Evolutionary conservation across 805 yeast species (phyloP).

Genomic region (Wickerhamiella siamensis): DNA sequence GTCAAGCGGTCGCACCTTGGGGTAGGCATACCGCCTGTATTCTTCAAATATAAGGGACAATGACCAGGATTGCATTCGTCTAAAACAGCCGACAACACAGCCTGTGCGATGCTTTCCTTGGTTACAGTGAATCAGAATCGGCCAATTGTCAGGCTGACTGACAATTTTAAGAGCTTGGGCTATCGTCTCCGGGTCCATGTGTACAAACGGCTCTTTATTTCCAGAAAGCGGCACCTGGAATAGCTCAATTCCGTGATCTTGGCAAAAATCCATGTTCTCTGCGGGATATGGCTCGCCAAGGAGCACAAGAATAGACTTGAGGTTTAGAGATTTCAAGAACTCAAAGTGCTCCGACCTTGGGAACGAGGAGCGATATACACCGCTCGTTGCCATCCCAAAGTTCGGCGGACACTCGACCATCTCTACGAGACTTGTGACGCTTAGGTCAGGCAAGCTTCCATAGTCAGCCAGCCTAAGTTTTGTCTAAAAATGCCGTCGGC

Average conservation of each 20-base stretch:
- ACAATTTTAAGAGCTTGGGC: constrained; percentile 72
- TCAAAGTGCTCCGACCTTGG: constrained; percentile 74
- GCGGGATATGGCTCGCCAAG: constrained; percentile 87
- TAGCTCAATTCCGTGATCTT: constrained; percentile 45
- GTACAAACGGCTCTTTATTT: constrained; percentile 41
- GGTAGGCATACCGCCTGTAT: constrained; percentile 84
- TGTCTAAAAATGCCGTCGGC: too few relatives aligned
- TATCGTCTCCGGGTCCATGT: constrained; percentile 44
- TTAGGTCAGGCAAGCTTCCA: too few relatives aligned
- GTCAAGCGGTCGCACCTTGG: constrained; percentile 89
- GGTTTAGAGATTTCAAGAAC: constrained; percentile 44
- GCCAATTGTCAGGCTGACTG: constrained; percentile 76
- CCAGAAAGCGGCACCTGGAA: constrained; percentile 91
- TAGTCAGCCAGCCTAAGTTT: too few relatives aligned
- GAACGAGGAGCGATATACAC: constrained; percentile 76
- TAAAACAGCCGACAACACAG: constrained; percentile 81
- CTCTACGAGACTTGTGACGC: not conserved
- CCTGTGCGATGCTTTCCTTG: constrained; percentile 96
- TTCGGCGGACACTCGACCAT: constrained; percentile 53
- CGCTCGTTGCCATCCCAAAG: constrained; percentile 67
- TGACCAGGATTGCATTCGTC: constrained; percentile 86
- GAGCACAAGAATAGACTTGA: constrained; percentile 66
- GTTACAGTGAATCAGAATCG: constrained; percentile 86
- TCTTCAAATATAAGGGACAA: constrained; percentile 90
- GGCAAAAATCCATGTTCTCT: constrained; percentile 53